Percentiles rank a stretch among this genome's conserved stretches.
These are phyloP conservation scores for Rhododendron henanense DNA, from an alignment of 148 eudicot genomes.

Conservation along the genomic window DNA sequence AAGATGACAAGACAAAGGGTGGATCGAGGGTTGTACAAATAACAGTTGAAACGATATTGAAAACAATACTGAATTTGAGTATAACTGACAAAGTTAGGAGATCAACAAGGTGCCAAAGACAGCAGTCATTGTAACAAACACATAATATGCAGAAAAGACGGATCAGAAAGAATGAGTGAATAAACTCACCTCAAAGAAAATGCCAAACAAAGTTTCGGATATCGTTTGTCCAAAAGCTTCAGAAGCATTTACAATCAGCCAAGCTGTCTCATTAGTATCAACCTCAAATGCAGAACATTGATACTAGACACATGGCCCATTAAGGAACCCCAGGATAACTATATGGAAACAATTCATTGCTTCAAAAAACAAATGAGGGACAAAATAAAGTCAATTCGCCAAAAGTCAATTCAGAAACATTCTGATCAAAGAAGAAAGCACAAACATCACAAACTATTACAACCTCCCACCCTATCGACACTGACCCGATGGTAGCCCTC, in stretches of 20 bases:
- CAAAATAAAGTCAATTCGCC: neutral
- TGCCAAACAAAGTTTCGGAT: constrained; percentile 69
- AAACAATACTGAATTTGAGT: neutral
- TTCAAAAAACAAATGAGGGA: neutral
- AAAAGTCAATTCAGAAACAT: neutral
- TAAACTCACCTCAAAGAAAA: constrained; percentile 71
- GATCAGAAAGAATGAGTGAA: neutral
- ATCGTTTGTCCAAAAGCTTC: constrained; percentile 33
- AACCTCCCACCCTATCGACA: neutral
- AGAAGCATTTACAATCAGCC: constrained; percentile 58
- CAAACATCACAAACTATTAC: neutral
- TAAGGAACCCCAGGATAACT: constrained; percentile 29
- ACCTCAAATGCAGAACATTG: constrained; percentile 30
- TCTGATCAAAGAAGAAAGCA: neutral
- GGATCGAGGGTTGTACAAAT: neutral
- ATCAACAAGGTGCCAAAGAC: neutral
- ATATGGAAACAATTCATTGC: constrained; percentile 43
- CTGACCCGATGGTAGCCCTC: too few relatives aligned
- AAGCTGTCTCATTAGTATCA: constrained; percentile 50
- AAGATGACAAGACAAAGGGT: neutral
- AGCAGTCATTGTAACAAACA: neutral
- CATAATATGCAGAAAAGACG: neutral
- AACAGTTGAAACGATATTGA: neutral
- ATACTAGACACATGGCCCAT: constrained; percentile 27
- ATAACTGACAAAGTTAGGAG: neutral